A percentile compares a stretch with the other conserved stretches of the same genome.
Conservation (phyloP, 192 early-diverging fungal genomes). For the Backusella tuberculispora region DNA sequence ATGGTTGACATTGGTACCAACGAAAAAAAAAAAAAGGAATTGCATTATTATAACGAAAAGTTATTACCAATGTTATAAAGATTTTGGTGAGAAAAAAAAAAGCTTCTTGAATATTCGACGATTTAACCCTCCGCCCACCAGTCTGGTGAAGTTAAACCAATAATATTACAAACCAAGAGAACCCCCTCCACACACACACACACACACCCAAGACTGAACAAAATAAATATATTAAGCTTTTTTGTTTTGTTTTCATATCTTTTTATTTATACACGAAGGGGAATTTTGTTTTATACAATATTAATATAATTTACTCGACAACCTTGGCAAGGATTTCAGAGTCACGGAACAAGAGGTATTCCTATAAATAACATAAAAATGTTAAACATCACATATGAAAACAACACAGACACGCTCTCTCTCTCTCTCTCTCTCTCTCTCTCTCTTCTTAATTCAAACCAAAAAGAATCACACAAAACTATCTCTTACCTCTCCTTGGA, state of each 20-base stretch:
- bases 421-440: background rate
- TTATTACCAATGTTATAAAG: too few species aligned
- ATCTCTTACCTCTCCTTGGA: slow-evolving; percentile 66
- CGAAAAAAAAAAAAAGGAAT: too few species aligned
- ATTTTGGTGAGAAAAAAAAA: background rate
- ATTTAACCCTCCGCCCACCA: background rate
- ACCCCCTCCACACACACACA: too few species aligned
- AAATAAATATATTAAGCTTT: background rate
- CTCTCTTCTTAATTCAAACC: background rate
- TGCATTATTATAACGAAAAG: too few species aligned
- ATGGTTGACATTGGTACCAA: too few species aligned
- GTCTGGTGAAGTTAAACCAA: background rate
- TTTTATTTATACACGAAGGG: background rate
- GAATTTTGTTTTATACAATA: background rate
- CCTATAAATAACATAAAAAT: slow-evolving; percentile 40
- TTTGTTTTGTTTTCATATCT: background rate
- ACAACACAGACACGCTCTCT: background rate
- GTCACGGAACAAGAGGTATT: slow-evolving; percentile 91
- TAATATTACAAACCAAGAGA: background rate
- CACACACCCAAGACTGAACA: background rate
- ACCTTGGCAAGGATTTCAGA: slow-evolving; percentile 96
- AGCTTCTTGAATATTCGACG: background rate
- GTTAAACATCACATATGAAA: background rate
- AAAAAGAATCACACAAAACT: background rate
- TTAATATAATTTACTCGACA: slow-evolving; percentile 41